phyloP scores from a whole-genome alignment of 179 eudicot genomes.

The Carnegiea gigantea region DNA sequence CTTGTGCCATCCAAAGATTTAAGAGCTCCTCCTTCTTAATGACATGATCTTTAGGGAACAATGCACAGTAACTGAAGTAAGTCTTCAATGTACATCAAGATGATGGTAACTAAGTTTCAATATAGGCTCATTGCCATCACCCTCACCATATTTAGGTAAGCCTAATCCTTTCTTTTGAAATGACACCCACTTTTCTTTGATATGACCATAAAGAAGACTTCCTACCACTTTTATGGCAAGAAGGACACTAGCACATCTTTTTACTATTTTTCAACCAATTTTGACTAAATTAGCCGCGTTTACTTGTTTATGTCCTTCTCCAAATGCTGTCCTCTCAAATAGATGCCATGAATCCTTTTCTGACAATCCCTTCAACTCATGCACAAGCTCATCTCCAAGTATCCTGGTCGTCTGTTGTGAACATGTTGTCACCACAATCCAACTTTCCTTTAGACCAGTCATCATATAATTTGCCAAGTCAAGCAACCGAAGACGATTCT shows the following conservation, averaged over 20 bases:
- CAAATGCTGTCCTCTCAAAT: not conserved
- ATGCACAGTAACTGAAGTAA: slow-evolving; percentile 17
- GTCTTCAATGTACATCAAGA: not conserved
- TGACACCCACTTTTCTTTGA: slow-evolving; percentile 2
- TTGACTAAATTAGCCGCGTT: not conserved
- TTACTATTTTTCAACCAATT: slow-evolving; percentile 19
- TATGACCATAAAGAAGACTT: not conserved
- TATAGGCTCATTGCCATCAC: not conserved
- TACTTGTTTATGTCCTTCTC: not conserved
- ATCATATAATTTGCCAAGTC: too few species aligned
- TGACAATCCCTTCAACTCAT: not conserved
- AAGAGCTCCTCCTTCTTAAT: not conserved
- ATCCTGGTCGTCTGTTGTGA: not conserved
- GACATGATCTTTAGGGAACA: slow-evolving; percentile 15
- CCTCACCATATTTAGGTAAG: not conserved
- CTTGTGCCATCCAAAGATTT: slow-evolving; percentile 22
- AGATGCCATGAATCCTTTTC: not conserved
- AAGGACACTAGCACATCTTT: slow-evolving; percentile 23
- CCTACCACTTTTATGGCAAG: slow-evolving; percentile 24
- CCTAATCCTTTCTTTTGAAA: not conserved
- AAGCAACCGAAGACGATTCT: too few species aligned
- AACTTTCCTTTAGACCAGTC: not conserved
- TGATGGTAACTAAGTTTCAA: not conserved
- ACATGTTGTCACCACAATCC: not conserved
- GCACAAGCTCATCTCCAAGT: not conserved